Evolutionary conservation across 768 basidiomycete genomes (phyloP), one percentile per base, ranked within the genome.

Genomic region (Boletus bicolor): DNA sequence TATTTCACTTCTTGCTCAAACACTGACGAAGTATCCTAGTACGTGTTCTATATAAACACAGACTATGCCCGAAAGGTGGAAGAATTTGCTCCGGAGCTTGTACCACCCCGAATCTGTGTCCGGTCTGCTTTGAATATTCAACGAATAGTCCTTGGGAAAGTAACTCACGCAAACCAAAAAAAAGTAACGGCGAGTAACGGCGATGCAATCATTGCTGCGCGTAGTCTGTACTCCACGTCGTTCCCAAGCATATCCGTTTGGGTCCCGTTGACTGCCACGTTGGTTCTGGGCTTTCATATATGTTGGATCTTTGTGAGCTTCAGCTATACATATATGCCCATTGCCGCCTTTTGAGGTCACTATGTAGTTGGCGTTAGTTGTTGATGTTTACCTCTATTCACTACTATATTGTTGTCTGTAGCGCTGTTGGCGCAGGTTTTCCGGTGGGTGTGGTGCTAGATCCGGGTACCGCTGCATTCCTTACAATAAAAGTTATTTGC

Each of bases 281-380:
- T 75, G 24, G 51, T 76, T 8, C 66, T 83, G 68, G 82, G 82
- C n/a, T 80, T 83, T 50, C 72, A 78, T 12, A 78, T 82, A 53
- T 73, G 76, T 44, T 75, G 78, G 63, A 77, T 85, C 21, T 84
- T 83, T 62, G 82, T 84, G 58, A 54, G 82, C 73, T 26, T 50
- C 6, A 19, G 19, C 19, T 19, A 19, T 19, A 19, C 19, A 19
- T 19, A 19, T 19, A 19, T 19, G 19, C 19, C 19, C 19, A 6
- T 38, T 39, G 2, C 15, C n/a, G 15, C 24, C 41, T 15, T 46
- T 38, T 59, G 14, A 65, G n/a, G 14, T 26, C 11, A 24, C 41
- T 11, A 17, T 48, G 12, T 51, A 84, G 84, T 62, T 84, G 51
- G 73, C 77, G 11, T 65, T 83, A 44, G 67, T 83, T 35, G 78